A percentile compares a stretch with the other conserved stretches of the same genome.
phyloP scores from a whole-genome alignment of 2,329 filamentous ascomycete genomes.

The Arthrinium puccinioides region DNA sequence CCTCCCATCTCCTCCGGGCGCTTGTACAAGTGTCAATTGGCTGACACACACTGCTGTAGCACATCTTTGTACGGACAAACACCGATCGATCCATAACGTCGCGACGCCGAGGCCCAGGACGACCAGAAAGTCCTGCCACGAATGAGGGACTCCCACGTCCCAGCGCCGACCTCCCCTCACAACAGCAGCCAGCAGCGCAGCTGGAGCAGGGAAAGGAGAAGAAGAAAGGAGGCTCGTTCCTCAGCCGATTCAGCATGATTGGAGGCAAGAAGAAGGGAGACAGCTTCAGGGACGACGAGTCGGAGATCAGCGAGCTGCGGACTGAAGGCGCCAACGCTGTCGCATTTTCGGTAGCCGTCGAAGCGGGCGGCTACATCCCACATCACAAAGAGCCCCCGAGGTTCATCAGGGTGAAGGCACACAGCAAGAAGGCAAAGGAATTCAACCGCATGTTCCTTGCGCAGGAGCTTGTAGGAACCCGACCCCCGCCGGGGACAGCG shows the following conservation, averaged over 20 bases:
- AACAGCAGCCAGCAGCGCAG: conserved; percentile 16
- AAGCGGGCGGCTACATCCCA: conserved; percentile 69
- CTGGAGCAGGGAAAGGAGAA: conserved; percentile 50
- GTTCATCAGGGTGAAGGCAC: conserved; percentile 78
- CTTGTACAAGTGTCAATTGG: conserved; percentile 1
- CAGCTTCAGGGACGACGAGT: conserved; percentile 52
- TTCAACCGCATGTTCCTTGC: conserved; percentile 88
- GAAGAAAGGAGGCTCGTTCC: conserved; percentile 81
- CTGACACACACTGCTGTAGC: conserved; percentile 23
- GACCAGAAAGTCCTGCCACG: conserved; percentile 38
- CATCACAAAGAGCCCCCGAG: conserved; percentile 81
- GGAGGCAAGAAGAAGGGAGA: conserved; percentile 68
- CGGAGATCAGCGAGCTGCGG: conserved; percentile 59
- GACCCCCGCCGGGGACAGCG: not conserved
- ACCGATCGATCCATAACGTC: conserved; percentile 27
- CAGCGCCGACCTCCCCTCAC: conserved; percentile 30
- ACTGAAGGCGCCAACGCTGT: conserved; percentile 77
- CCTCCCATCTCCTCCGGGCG: not conserved
- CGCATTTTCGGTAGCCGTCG: conserved; percentile 71
- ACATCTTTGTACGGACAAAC: conserved; percentile 34
- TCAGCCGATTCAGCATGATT: conserved; percentile 74
- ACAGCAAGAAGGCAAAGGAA: conserved; percentile 73
- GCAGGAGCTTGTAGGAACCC: conserved; percentile 70
- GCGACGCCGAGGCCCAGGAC: conserved; percentile 43
- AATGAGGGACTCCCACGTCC: conserved; percentile 31